Conservation (phyloP, 108 stramenopile genomes). For the Nannochloropsis gaditana region DNA sequence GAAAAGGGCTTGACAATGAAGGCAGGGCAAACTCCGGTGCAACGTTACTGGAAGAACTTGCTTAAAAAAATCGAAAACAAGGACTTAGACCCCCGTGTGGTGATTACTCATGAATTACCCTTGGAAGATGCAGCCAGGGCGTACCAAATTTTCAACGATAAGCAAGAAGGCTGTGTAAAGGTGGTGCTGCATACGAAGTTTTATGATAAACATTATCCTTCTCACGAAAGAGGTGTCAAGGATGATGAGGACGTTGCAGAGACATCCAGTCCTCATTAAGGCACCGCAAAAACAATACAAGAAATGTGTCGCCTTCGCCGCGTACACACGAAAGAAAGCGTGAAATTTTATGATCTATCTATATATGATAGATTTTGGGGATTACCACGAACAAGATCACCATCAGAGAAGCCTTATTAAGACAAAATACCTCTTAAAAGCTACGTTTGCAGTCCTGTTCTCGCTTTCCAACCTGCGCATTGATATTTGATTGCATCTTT, state of each 20-base stretch:
- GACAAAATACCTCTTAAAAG: too few relatives aligned
- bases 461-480: too few relatives aligned
- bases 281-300: too few relatives aligned
- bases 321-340: too few relatives aligned
- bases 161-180: background rate
- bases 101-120: background rate
- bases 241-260: background rate
- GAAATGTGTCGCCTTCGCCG: too few relatives aligned
- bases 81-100: background rate
- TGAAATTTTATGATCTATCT: too few relatives aligned
- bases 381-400: too few relatives aligned
- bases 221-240: background rate
- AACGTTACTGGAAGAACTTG: background rate
- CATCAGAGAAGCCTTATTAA: too few relatives aligned
- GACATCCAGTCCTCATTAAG: too few relatives aligned
- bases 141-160: slow-evolving; percentile 11
- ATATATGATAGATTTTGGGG: too few relatives aligned
- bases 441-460: too few relatives aligned
- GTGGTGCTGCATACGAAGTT: slow-evolving; percentile 8
- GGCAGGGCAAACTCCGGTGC: background rate
- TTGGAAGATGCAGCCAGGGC: background rate
- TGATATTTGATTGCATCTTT: too few relatives aligned
- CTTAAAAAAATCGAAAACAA: slow-evolving; percentile 4
- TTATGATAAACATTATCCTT: background rate
- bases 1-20: slow-evolving; percentile 14